Percentiles rank a stretch among this genome's conserved stretches.
These are phyloP conservation scores for Tolypocladium capitatum DNA, from an alignment of 2,329 filamentous ascomycete species.

Conservation along the genomic window DNA sequence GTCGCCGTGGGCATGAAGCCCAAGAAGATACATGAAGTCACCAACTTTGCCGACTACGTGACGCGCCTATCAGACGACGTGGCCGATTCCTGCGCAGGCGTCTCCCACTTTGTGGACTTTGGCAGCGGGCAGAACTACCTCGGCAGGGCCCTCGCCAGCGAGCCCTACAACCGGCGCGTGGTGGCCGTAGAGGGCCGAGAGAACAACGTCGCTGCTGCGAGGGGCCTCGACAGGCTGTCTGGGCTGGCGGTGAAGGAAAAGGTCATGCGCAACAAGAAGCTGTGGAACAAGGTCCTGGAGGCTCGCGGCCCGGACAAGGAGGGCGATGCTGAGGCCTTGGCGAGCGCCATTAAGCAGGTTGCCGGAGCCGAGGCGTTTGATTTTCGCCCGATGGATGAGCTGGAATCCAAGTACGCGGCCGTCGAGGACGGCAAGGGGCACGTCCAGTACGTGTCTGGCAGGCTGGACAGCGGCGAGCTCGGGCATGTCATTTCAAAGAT, in stretches of 20 bases:
- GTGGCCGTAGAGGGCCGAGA: conserved; percentile 82
- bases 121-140: conserved; percentile 96
- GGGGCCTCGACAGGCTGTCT: conserved; percentile 70
- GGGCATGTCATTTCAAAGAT: conserved; percentile 52
- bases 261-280: conserved; percentile 72
- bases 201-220: conserved; percentile 76
- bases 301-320: conserved; percentile 14
- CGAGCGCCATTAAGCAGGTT: conserved; percentile 20
- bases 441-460: conserved; percentile 66
- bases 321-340: conserved; percentile 26
- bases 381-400: conserved; percentile 35
- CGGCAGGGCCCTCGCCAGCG: conserved; percentile 70
- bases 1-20: conserved; percentile 85
- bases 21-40: conserved; percentile 92
- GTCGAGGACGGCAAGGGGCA: conserved; percentile 51
- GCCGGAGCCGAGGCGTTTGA: conserved; percentile 21
- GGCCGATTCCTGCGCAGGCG: conserved; percentile 39
- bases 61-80: conserved; percentile 47
- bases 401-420: conserved; percentile 36
- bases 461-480: conserved; percentile 61
- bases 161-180: conserved; percentile 75
- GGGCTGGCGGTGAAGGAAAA: conserved; percentile 61
- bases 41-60: conserved; percentile 79
- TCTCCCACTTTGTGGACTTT: conserved; percentile 89
- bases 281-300: conserved; percentile 44